Evolutionary conservation across 805 yeast genomes (phyloP), one percentile per base, ranked within the genome.

Genomic region (Phaffomyces opuntiae): DNA sequence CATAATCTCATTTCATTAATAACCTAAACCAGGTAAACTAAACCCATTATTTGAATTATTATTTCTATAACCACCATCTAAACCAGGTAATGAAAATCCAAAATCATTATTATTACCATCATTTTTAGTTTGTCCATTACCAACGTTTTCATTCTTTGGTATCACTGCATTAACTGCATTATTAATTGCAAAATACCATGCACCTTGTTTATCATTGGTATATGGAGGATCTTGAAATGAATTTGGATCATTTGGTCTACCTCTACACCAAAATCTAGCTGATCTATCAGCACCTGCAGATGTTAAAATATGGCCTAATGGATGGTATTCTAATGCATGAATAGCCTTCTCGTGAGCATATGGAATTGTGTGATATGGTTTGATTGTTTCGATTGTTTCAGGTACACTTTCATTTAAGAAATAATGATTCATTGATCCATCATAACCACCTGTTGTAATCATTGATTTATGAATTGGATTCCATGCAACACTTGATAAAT

Each of bases 211-310:
- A 38, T 77, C 78, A 60, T 77, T 73, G 16, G 87, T 83, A 64
- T 89, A 88, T 46, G 87, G 80, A 14, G 87, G 84, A 62, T 87
- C 96, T 52, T 81, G 78, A 67, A 79, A 88, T 3, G 87, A 85
- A 59, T 76, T 77, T 1, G 87, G 84, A 67, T 93, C 99, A 54
- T 82, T 83, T 2, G 97, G 96, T 60, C 95, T 74, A 1, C 95
- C 84, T 43, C 99, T 73, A 29, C 90, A 80, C 99, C 99, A 93
- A 65, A 95, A 87, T 46, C 97, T 68, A 24, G 95, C 87, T 6
- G 95, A 80, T 60, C 93, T 78, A 64, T 93, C 99, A 47, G 93
- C 88, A 17, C 97, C 91, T 0, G 96, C 98, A 8, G 96, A 81
- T 45, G 95, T 81, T 33, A 93, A 68, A 42, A 91, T 69, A 65